Evolutionary conservation across 495 filamentous ascomycete species (phyloP), one percentile per base, ranked within the genome.

Genomic region (Penicillium cosmopolitanum): DNA sequence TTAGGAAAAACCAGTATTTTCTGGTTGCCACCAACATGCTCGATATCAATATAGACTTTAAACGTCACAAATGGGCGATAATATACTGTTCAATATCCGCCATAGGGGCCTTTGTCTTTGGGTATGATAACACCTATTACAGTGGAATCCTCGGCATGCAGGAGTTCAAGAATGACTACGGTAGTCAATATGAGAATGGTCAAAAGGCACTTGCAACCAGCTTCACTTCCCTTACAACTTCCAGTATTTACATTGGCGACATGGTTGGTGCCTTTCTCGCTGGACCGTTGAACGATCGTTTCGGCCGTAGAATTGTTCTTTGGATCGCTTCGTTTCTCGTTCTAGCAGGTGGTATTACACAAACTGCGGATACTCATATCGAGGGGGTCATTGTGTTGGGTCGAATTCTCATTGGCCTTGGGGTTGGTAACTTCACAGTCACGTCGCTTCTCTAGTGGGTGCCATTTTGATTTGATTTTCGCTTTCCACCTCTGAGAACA

Each of bases 81-180:
- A 51, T 57, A 35, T 71, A 61, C 57, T 71, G 68, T 31, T 47
- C 61, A 8, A 62, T 71, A 12, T 59, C 66, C 3, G 63, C 68
- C 28, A 64, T 71, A 31, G 68, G 68, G 10, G 68, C 68, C 42
- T 60, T 71, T 3, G 65, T 61, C 56, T 71, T 65, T 36, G 68
- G 66, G 13, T 71, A 71, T 40, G 68, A 71, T 38, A 68, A 59
- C n/a, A 66, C 62, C 6, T 71, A 71, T 58, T 71, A 71, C 44
- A 71, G 63, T 19, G 68, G 68, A 0, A 71, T 71, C 28, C 63
- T 64, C 25, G 68, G 66, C 28, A 71, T 71, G 68, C 25, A 46
- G n/a, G 56, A 43, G 35, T 68, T 71, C 33, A 53, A 38, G 4
- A 58, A 59, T 11, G 68, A 70, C 65, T 70, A 62, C 46, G 67